Evolutionary conservation across 169 alveolate genomes (phyloP).

Genomic region (Prorocentrum cordatum): DNA sequence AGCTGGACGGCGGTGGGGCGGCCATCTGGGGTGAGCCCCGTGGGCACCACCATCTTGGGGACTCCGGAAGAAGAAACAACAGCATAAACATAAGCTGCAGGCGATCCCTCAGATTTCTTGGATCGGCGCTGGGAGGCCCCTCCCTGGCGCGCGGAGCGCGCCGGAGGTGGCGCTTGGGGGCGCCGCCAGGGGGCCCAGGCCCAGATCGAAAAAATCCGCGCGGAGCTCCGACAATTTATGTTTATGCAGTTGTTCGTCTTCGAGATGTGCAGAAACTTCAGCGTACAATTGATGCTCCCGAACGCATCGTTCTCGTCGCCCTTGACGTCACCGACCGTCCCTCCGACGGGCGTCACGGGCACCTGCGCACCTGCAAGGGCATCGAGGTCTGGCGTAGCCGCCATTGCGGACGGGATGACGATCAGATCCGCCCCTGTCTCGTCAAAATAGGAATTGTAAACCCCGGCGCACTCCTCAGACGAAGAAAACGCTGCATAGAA

Average conservation of each 20-base stretch:
- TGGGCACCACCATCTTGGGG: slow-evolving; percentile 16
- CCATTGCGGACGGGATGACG: neutral
- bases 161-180: too few relatives aligned
- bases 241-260: too few relatives aligned
- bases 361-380: neutral
- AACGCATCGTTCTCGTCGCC: neutral
- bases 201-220: too few relatives aligned
- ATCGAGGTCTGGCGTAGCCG: neutral
- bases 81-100: too few relatives aligned
- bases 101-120: too few relatives aligned
- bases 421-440: neutral
- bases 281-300: neutral
- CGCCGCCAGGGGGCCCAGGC: too few relatives aligned
- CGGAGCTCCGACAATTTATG: too few relatives aligned
- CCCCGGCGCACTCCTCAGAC: too few relatives aligned
- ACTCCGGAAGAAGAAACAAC: too few relatives aligned
- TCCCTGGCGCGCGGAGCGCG: too few relatives aligned
- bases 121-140: too few relatives aligned
- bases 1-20: slow-evolving; percentile 16
- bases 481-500: too few relatives aligned
- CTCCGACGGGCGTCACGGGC: neutral
- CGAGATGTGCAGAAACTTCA: slow-evolving; percentile 6
- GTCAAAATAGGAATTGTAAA: slow-evolving; percentile 1
- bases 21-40: slow-evolving; percentile 5
- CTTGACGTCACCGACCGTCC: neutral